Conservation (phyloP, 192 early-diverging fungal species). For the Gigaspora rosea region DNA sequence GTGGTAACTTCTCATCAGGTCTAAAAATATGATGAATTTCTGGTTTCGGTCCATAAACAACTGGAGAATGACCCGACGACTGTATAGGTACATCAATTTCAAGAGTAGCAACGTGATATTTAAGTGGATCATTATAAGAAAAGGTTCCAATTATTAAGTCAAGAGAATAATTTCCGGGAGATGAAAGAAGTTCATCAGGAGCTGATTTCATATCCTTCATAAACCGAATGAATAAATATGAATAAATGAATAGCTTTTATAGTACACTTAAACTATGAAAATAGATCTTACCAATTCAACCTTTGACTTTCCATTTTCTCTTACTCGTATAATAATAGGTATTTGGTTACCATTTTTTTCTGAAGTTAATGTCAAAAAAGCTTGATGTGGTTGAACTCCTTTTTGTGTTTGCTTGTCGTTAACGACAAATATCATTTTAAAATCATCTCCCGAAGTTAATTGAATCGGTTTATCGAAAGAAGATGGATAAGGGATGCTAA, state of each 20-base stretch:
- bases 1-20: slow-evolving; percentile 41
- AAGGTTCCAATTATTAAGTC: slow-evolving; percentile 33
- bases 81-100: slow-evolving; percentile 15
- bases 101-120: slow-evolving; percentile 26
- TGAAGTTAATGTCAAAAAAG: slow-evolving; percentile 28
- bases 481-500: slow-evolving; percentile 20
- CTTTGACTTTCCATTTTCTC: slow-evolving; percentile 30
- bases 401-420: slow-evolving; percentile 7
- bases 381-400: slow-evolving; percentile 31
- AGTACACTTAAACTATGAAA: not conserved
- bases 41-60: slow-evolving; percentile 40
- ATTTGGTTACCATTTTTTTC: slow-evolving; percentile 20
- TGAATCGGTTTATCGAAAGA: slow-evolving; percentile 5
- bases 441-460: slow-evolving; percentile 17
- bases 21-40: slow-evolving; percentile 50
- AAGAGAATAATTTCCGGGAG: slow-evolving; percentile 23
- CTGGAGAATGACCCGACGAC: not conserved
- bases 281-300: slow-evolving; percentile 26
- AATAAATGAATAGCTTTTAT: not conserved
- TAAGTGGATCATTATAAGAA: slow-evolving; percentile 28
- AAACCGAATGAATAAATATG: not conserved
- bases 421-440: slow-evolving; percentile 24
- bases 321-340: slow-evolving; percentile 17
- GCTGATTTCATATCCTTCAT: slow-evolving; percentile 26
- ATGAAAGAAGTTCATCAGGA: slow-evolving; percentile 4